Percentiles rank a stretch among this genome's conserved stretches.
These are phyloP conservation scores for Hanseniaspora gamundiae DNA, from an alignment of 1,139 yeast species.

Conservation along the genomic window DNA sequence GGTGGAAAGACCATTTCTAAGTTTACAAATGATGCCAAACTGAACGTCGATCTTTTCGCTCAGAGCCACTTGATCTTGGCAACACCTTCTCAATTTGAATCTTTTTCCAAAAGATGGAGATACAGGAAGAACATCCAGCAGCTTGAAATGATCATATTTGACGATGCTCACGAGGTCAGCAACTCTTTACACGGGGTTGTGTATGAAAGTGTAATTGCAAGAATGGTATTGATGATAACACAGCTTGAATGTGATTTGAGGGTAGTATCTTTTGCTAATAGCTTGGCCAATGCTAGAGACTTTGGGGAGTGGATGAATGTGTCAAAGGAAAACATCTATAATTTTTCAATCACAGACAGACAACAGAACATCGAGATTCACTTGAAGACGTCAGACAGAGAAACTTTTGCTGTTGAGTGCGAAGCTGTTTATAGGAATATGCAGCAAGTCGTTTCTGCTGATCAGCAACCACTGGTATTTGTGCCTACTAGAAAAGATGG, in stretches of 20 bases:
- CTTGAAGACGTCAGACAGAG: slow-evolving; percentile 27
- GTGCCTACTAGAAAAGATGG: slow-evolving; percentile 45
- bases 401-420: neutral
- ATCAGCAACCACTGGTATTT: slow-evolving; percentile 37
- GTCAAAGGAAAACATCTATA: slow-evolving; percentile 41
- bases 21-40: slow-evolving; percentile 49
- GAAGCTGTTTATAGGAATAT: slow-evolving; percentile 9
- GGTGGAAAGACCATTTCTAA: slow-evolving; percentile 40
- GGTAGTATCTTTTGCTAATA: slow-evolving; percentile 52
- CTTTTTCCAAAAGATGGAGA: slow-evolving; percentile 70
- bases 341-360: slow-evolving; percentile 57
- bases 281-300: slow-evolving; percentile 66
- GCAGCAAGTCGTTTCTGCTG: slow-evolving; percentile 21
- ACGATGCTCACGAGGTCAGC: slow-evolving; percentile 66
- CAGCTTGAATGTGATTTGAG: slow-evolving; percentile 47
- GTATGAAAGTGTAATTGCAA: slow-evolving; percentile 59
- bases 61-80: slow-evolving; percentile 57
- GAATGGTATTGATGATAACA: slow-evolving; percentile 57
- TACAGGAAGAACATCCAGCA: slow-evolving; percentile 57
- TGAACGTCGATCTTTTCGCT: slow-evolving; percentile 44
- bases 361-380: slow-evolving; percentile 45
- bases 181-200: slow-evolving; percentile 40
- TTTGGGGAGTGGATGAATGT: slow-evolving; percentile 84
- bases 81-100: slow-evolving; percentile 70
- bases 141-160: slow-evolving; percentile 58